Base-by-base conservation (phyloP, 148 eudicot genomes). In the Silene uniflora region DNA sequence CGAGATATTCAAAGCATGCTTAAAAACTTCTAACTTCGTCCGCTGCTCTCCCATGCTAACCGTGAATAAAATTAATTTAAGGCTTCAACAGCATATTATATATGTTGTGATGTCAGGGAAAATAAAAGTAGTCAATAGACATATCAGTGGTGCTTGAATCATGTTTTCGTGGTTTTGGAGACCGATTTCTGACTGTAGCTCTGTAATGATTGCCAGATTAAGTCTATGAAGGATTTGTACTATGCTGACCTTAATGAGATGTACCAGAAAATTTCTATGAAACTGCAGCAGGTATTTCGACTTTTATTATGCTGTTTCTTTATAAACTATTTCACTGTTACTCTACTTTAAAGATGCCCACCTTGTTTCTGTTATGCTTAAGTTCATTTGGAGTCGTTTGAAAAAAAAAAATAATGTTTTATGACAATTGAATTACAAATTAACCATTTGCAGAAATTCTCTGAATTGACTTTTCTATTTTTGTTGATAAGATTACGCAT, bases 221-320 rank as follows among this genome's bases (percentile, higher is more conserved):
- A 85, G 82, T 67, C 75, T 76, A 86, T 91, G 97, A 90, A 86
- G 89, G 97, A 91, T 63, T 32, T 78, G 80, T 90, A 94, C 83
- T 81, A 70, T 22, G 76, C 79, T 29, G 98, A 91, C 39, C 83
- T 94, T 75, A 87, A 76, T 86, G 98, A 90, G 42, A 81, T 91
- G 88, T 85, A 81, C 88, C 89, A 83, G 82, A 91, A 89, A 84
- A 88, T 91, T 82, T 87, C 88, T 79, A 66, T 66, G 22, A 94
- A 89, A 81, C 62, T 94, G 79, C 92, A 85, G 68, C 93, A 85
- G 96, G 98, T 94, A 82, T 71, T 19, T 69, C 24, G 59, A 25
- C 39, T 69, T 74, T 10, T 22, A 64, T 10, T 22, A 64, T 46
- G 71, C 14, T 66, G 64, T 42, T 2, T 24, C 12, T 11, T 39